Evolutionary conservation across 352 stramenopile genomes (phyloP), one percentile per base, ranked within the genome.

Genomic region (Phytophthora cryptogea): DNA sequence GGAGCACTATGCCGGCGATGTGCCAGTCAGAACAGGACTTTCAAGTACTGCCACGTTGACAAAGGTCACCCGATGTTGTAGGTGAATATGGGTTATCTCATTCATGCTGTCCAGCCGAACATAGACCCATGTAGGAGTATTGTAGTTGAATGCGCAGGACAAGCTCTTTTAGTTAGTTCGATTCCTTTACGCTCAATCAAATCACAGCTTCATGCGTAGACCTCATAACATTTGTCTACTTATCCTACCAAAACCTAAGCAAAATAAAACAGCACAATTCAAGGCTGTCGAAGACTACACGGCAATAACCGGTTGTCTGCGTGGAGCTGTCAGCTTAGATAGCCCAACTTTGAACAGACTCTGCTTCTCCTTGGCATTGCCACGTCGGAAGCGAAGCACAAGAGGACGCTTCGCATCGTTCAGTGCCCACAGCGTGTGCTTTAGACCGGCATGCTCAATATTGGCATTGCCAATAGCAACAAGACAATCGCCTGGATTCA

Each of bases 361-460:
- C 56, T 68, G 85, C 59, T 89, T 92, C 58, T 87, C 78, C 28
- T 77, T 91, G 35, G 74, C 76, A 40, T 89, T 91, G 14, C 85
- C 82, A 55, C 82, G 82, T 50, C 86, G 84, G 59, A 95, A 95
- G 4, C 84, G 84, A 23, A 95, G 66, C 35, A 89, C 77, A 41
- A 94, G 77, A 11, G 86, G 86, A 0, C 84, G 78, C 20, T 79
- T 72, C 8, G 83, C 75, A 43, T 91, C 86, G 39, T 92, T 92
- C 33, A 95, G 58, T 44, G 84, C 83, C 86, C 86, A 95, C 17
- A 95, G 43, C 28, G 86, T 93, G 59, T 94, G 86, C 66, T 92
- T 91, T 3, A 95, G 68, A 11, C 86, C 86, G 28, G 86, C 85
- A 45, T 94, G 80, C 60, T 95, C 86, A 27, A 93, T 90, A 54